Conservation (phyloP, 2,329 filamentous ascomycete genomes). For the Trichoderma citrinoviride region DNA sequence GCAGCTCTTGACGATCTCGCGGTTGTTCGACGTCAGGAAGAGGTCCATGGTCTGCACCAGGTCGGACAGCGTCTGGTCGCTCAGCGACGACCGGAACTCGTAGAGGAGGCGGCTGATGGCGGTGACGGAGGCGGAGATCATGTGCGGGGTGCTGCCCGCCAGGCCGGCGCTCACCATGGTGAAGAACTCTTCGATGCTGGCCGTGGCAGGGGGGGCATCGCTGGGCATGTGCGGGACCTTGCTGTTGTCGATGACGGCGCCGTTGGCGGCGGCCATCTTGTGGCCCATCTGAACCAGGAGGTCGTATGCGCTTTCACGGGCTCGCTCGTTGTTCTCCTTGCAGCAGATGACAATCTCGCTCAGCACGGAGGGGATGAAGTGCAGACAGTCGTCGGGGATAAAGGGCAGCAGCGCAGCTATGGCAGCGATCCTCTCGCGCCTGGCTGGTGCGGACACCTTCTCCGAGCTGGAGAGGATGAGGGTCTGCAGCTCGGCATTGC, state of each 20-base stretch:
- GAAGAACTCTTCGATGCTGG: constrained; percentile 91
- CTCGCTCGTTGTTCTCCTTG: constrained; percentile 97
- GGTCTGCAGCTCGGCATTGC: constrained; percentile 75
- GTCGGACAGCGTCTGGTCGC: constrained; percentile 69
- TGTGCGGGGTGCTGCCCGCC: constrained; percentile 88
- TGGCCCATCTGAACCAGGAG: constrained; percentile 85
- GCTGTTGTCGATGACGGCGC: constrained; percentile 76
- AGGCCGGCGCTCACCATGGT: constrained; percentile 97
- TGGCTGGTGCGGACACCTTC: constrained; percentile 81
- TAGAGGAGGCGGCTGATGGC: constrained; percentile 91
- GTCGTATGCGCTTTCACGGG: constrained; percentile 84
- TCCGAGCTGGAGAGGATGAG: constrained; percentile 76
- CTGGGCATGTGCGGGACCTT: constrained; percentile 84
- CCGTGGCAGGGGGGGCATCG: constrained; percentile 72
- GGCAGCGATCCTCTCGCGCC: constrained; percentile 80
- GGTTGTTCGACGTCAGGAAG: constrained; percentile 93
- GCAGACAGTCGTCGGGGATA: constrained; percentile 72
- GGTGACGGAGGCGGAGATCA: constrained; percentile 96
- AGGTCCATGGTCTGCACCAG: constrained; percentile 93
- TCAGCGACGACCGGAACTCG: constrained; percentile 75
- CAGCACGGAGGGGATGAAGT: constrained; percentile 89
- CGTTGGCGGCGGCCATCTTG: constrained; percentile 65
- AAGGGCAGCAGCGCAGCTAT: constrained; percentile 77
- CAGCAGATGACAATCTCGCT: constrained; percentile 94
- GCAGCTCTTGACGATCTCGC: constrained; percentile 92